Evolutionary conservation across 2,329 filamentous ascomycete genomes (phyloP), one percentile per base, ranked within the genome.

Genomic region (Exserohilum turcica): DNA sequence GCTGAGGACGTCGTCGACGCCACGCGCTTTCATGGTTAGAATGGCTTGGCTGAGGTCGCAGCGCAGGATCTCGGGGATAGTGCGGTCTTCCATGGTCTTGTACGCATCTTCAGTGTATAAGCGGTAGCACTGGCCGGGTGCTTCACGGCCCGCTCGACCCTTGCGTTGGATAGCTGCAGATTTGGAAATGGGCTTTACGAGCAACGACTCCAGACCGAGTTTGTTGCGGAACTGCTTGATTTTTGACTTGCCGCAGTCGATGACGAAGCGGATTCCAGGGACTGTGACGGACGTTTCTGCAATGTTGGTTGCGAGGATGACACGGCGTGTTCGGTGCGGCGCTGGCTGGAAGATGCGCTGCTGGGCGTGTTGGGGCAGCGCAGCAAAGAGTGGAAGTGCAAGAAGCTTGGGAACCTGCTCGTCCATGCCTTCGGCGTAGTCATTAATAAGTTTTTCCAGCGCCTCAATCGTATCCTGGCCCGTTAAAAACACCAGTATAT

Each of bases 221-320:
- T 87, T 84, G 13, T 89, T 85, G 12, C 92, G 88, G 71, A 92
- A 99, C 61, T 96, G 89, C 76, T 97, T 97, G 60, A 95, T 84
- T 72, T 99, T 99, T 7, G 90, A 90, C 67, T 97, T 97, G 39
- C 94, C 94, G 49, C 90, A 90, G 70, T 99, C 94, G 16, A 99
- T 83, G 8, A 99, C 93, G 64, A 89, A 94, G 4, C 91, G 86
- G 6, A 99, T 92, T 2, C 94, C 94, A 0, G 93, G 89, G 0
- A 99, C 92, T 0, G 94, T 99, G 54, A 99, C 90, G 1, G 94
- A 97, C 0, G 94, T 97, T 74, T 99, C 94, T n/a, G 94, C 94
- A 65, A 99, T 97, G 68, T 99, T 99, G 12, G 94, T 99, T 0
- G 92, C 88, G 0, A 99, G 79, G 0, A 99, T 92, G 10, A 97